A percentile compares a stretch with the other conserved stretches of the same genome.
phyloP scores from a whole-genome alignment of 164 flowering plant species.

The Vitis riparia region DNA sequence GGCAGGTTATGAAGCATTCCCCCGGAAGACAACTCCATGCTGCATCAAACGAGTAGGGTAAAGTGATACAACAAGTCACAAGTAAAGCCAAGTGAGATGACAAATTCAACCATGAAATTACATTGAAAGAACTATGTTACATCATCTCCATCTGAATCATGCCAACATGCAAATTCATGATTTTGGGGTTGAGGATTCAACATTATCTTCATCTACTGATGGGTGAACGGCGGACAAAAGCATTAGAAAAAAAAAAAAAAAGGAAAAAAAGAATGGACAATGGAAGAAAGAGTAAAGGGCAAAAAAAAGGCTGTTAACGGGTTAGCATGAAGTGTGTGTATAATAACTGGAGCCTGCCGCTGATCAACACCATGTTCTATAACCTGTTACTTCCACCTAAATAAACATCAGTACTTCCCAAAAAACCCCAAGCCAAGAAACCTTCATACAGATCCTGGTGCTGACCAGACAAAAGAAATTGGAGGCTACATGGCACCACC shows the following conservation, averaged over 20 bases:
- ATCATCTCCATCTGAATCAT: background rate
- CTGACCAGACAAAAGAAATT: too few relatives aligned
- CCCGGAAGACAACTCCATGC: too few relatives aligned
- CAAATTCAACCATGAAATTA: too few relatives aligned
- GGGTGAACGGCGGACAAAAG: background rate
- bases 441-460: background rate
- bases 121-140: constrained; percentile 3
- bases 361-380: constrained; percentile 1
- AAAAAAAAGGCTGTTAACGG: background rate
- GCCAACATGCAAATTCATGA: background rate
- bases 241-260: background rate
- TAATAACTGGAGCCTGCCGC: background rate
- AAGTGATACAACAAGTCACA: too few relatives aligned
- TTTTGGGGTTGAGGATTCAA: background rate
- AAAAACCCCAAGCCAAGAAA: background rate
- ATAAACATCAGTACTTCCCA: background rate
- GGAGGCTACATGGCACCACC: background rate
- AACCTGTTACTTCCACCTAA: background rate
- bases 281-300: background rate
- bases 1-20: too few relatives aligned
- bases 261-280: background rate
- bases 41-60: too few relatives aligned
- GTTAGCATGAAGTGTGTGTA: too few relatives aligned
- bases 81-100: too few relatives aligned
- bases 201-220: background rate